Evolutionary conservation across 2,329 filamentous ascomycete genomes (phyloP).

Genomic region (Xylaria sp.): DNA sequence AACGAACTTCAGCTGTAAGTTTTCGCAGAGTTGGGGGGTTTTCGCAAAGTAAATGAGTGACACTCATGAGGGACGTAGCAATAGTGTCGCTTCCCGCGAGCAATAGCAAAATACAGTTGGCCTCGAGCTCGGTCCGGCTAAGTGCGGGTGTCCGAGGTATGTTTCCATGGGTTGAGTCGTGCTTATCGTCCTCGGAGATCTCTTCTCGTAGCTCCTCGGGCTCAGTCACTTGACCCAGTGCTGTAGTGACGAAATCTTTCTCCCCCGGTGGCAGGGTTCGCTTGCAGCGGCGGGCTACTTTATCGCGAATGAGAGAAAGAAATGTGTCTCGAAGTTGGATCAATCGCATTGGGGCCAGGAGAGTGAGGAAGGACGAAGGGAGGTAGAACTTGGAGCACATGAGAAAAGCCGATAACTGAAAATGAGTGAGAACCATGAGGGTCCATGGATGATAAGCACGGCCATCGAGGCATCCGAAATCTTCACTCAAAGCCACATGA

Average conservation of each 20-base stretch:
- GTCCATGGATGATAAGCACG: background rate
- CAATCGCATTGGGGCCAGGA: background rate
- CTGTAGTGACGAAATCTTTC: background rate
- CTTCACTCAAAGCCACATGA: background rate
- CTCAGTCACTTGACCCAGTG: background rate
- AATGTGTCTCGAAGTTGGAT: background rate
- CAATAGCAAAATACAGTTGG: background rate
- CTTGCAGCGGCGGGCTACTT: background rate
- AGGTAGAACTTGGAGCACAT: background rate
- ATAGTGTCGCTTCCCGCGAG: background rate
- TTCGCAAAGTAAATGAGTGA: background rate
- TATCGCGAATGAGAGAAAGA: background rate
- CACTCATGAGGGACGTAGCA: background rate
- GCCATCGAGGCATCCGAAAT: background rate
- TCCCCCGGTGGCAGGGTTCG: background rate
- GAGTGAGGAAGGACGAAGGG: background rate
- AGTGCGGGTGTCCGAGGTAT: background rate
- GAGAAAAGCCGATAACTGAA: background rate
- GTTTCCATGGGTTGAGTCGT: background rate
- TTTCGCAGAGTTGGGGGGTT: background rate
- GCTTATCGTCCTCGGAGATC: background rate
- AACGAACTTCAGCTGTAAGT: background rate
- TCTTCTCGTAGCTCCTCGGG: background rate
- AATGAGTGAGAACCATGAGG: background rate
- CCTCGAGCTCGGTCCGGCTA: background rate